These are phyloP conservation scores for Candida frijolesensis DNA, from an alignment of 1,139 yeast genomes.

Conservation along the genomic window DNA sequence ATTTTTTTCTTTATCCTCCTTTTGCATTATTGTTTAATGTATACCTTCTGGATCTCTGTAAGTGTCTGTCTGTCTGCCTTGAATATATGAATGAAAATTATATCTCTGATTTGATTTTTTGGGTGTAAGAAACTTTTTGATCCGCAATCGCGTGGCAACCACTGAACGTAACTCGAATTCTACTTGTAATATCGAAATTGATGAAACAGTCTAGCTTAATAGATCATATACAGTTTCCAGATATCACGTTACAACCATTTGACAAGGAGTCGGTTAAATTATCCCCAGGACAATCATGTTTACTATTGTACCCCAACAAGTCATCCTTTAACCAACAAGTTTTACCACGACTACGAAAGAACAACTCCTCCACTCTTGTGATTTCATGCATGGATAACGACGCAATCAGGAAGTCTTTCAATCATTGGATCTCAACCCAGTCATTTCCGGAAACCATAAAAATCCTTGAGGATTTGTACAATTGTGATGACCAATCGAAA, in stretches of 20 bases:
- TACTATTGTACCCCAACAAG: constrained; percentile 10
- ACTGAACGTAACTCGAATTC: neutral
- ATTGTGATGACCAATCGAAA: constrained; percentile 5
- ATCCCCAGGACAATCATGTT: constrained; percentile 2
- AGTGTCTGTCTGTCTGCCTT: neutral
- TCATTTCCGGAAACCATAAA: constrained; percentile 8
- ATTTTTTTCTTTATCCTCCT: neutral
- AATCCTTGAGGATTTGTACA: constrained; percentile 3
- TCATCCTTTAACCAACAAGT: neutral
- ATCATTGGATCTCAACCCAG: neutral
- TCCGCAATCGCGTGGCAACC: neutral
- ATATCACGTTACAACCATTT: constrained; percentile 1
- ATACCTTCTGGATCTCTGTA: neutral
- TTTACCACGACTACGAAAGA: neutral
- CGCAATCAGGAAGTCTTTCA: neutral
- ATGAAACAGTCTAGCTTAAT: constrained; percentile 12
- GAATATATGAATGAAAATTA: neutral
- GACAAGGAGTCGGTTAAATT: neutral
- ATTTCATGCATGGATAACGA: constrained; percentile 11
- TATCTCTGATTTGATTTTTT: neutral
- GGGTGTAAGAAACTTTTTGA: neutral
- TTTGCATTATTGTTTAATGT: neutral
- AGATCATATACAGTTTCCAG: constrained; percentile 8
- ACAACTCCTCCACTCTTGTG: constrained; percentile 1
- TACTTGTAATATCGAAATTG: neutral